A percentile compares a stretch with the other conserved stretches of the same genome.
These are phyloP conservation scores for Nicotiana noctiflora DNA, from an alignment of 257 asterid genomes.

Conservation along the genomic window DNA sequence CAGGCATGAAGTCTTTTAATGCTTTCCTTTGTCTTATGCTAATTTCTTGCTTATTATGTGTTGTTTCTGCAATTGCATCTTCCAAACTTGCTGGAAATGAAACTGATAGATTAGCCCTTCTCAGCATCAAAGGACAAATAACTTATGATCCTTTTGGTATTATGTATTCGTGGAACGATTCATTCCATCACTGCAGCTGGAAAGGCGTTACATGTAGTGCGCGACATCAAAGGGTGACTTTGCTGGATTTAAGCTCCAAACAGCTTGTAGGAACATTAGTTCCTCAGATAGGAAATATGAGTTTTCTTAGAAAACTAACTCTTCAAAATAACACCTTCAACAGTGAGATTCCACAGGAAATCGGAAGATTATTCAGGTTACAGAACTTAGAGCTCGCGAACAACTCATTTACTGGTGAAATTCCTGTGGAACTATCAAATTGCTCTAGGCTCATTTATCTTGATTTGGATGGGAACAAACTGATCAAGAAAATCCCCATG, in stretches of 20 bases:
- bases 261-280: conserved; percentile 3
- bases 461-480: conserved; percentile 3
- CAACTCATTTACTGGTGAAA: conserved; percentile 8
- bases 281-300: conserved; percentile 12
- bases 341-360: background rate
- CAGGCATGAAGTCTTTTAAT: background rate
- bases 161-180: conserved; percentile 13
- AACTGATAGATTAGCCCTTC: background rate
- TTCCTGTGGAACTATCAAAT: conserved; percentile 7
- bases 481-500: background rate
- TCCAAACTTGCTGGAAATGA: background rate
- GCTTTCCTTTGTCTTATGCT: background rate
- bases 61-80: background rate
- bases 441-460: background rate
- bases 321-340: conserved; percentile 6
- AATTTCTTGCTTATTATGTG: background rate
- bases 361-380: conserved; percentile 9
- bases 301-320: conserved; percentile 6
- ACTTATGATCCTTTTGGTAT: background rate
- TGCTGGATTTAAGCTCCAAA: conserved; percentile 3
- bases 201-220: conserved; percentile 9
- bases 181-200: conserved; percentile 8
- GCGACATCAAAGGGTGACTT: background rate
- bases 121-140: background rate
- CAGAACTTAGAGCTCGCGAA: background rate